Evolutionary conservation across 129 eudicot genomes (phyloP), one percentile per base, ranked within the genome.

Genomic region (Escallonia herrerae): DNA sequence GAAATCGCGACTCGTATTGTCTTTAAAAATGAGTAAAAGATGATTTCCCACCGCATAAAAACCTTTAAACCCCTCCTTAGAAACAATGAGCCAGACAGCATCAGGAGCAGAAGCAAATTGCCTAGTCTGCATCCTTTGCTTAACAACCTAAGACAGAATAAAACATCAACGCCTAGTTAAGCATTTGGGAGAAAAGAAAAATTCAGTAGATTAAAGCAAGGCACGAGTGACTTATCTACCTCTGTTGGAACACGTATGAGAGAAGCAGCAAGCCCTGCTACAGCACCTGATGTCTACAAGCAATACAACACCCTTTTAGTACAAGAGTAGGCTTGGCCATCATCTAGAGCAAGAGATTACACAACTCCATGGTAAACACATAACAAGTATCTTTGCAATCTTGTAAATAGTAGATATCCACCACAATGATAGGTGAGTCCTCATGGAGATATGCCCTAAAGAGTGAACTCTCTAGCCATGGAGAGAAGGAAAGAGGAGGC

Each of bases 221-320:
- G 40, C 44, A 40, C 15, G 40, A 63, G 60, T 63, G 60, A 52
- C 40, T 60, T 38, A 38, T 22, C 49, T 74, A 89, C 99, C 87
- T 94, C 99, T 15, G 99, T 94, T 43, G 99, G 99, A 69, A 89
- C 99, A 11, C 99, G 97, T 56, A 89, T 82, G 11, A 83, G 84
- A 76, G 99, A 94, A 78, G 99, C 99, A 65, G 97, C 93, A 64
- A 94, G 50, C 61, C 99, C 97, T 68, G 97, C 99, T 56, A 84
- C 59, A 22, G 93, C 99, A 74, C 97, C 97, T 14, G 97, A 95
- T 51, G 95, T 84, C 99, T 94, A 79, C 79, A 80, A 14, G 64
- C 69, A 50, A 70, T 67, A 66, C 48, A 41, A 39, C 59, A 77
- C 64, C 59, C 38, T 51, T 59, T 41, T 63, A 22, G 33, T 22